Conservation (phyloP, 345 rosid species). For the Corchorus capsularis region DNA sequence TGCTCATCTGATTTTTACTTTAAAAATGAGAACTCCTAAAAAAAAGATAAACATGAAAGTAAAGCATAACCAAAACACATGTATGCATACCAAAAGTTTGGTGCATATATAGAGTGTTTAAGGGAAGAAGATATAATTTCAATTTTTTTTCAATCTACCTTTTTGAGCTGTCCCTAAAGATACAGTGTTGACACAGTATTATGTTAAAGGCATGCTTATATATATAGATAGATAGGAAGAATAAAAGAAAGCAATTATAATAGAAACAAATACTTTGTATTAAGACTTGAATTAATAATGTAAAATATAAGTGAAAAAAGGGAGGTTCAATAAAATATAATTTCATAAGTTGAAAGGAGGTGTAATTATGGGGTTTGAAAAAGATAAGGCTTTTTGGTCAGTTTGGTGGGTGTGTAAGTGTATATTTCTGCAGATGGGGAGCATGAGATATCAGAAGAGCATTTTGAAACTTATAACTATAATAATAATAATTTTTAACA, state of each 20-base stretch:
- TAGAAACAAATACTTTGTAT: conserved; percentile 18
- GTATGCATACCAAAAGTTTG: not conserved
- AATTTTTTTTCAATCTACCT: conserved; percentile 25
- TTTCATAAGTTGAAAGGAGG: conserved; percentile 27
- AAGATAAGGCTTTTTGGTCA: conserved; percentile 61
- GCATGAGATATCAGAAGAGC: conserved; percentile 53
- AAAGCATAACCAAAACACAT: not conserved
- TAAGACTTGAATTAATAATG: not conserved
- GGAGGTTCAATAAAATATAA: conserved; percentile 27
- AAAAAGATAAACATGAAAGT: conserved; percentile 19
- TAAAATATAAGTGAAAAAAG: not conserved
- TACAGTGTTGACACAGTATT: conserved; percentile 21
- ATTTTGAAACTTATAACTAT: conserved; percentile 24
- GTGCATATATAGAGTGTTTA: not conserved
- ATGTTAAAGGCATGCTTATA: conserved; percentile 35
- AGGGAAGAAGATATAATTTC: conserved; percentile 4
- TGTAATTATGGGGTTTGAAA: conserved; percentile 40
- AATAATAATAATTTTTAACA: conserved; percentile 24
- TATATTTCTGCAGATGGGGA: conserved; percentile 50
- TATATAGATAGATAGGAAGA: conserved; percentile 40
- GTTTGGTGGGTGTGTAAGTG: conserved; percentile 55
- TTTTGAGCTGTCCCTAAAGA: conserved; percentile 19
- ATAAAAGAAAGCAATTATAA: conserved; percentile 17
- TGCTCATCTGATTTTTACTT: too few species aligned
- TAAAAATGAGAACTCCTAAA: too few species aligned